Evolutionary conservation across 495 filamentous ascomycete species (phyloP).

Genomic region (Hyaloscypha finlandica): DNA sequence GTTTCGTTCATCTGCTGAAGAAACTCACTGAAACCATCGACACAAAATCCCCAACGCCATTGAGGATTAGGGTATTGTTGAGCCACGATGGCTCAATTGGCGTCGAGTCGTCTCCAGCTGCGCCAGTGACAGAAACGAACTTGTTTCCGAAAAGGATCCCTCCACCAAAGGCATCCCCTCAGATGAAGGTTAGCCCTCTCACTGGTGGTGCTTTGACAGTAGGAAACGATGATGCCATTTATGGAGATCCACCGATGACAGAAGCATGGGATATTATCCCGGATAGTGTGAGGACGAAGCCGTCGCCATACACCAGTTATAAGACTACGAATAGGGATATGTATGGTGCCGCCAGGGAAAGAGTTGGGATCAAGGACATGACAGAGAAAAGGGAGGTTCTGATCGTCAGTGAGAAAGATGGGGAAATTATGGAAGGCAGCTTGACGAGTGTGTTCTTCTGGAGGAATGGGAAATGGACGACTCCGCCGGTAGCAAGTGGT

Average conservation of each 20-base stretch:
- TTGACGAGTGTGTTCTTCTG: conserved; percentile 80
- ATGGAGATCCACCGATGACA: conserved; percentile 34
- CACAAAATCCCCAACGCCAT: conserved; percentile 30
- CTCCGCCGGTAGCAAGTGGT: conserved; percentile 62
- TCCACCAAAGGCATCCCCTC: conserved; percentile 15
- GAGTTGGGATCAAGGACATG: conserved; percentile 53
- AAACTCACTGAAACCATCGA: conserved; percentile 22
- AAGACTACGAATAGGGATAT: conserved; percentile 70
- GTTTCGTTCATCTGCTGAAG: conserved; percentile 36
- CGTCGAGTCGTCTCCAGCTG: conserved; percentile 51
- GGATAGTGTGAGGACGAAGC: conserved; percentile 51
- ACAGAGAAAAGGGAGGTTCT: conserved; percentile 68
- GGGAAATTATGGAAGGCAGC: conserved; percentile 84
- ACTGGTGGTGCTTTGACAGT: conserved; percentile 28
- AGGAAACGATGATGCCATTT: conserved; percentile 14
- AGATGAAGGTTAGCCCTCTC: conserved; percentile 22
- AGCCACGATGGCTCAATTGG: conserved; percentile 48
- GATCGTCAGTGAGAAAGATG: conserved; percentile 59
- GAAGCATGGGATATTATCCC: conserved; percentile 53
- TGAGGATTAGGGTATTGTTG: conserved; percentile 56
- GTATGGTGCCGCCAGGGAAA: conserved; percentile 64
- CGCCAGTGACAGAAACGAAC: conserved; percentile 48
- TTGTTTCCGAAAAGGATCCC: conserved; percentile 50
- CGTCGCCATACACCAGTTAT: conserved; percentile 68
- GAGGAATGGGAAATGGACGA: conserved; percentile 66